Percentiles rank a stretch among this genome's conserved stretches.
phyloP scores from a whole-genome alignment of 345 rosid genomes.

The Lumnitzera racemosa region DNA sequence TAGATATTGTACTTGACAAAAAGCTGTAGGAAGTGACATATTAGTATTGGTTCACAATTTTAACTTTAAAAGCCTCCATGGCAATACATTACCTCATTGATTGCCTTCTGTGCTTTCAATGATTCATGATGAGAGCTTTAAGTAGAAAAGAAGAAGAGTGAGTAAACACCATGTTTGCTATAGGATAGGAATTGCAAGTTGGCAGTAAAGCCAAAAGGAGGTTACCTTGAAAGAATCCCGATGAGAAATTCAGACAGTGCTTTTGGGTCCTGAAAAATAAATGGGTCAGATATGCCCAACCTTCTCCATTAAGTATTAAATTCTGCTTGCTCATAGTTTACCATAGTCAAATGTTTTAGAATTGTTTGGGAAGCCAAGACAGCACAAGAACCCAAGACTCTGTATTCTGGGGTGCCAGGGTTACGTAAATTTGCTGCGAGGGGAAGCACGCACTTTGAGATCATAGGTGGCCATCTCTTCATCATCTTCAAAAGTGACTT shows the following conservation, averaged over 20 bases:
- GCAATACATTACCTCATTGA: constrained; percentile 69
- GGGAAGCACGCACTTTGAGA: constrained; percentile 74
- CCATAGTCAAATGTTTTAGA: constrained; percentile 90
- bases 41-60: constrained; percentile 8
- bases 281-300: constrained; percentile 21
- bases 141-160: constrained; percentile 6
- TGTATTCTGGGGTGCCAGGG: constrained; percentile 59
- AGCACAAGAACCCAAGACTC: constrained; percentile 88
- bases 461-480: constrained; percentile 92
- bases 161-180: background rate
- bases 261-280: constrained; percentile 66
- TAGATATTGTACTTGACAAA: constrained; percentile 97
- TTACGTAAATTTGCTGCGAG: constrained; percentile 61
- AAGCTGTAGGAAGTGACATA: constrained; percentile 47
- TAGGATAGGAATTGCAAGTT: too few relatives aligned
- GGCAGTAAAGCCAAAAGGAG: background rate
- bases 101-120: constrained; percentile 88
- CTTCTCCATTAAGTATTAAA: constrained; percentile 12
- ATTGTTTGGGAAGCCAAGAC: constrained; percentile 87
- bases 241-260: constrained; percentile 73
- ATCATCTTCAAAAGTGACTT: constrained; percentile 80
- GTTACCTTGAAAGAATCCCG: constrained; percentile 86
- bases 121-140: constrained; percentile 95
- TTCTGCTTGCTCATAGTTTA: constrained; percentile 24
- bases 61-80: constrained; percentile 9